Percentiles rank a stretch among this genome's conserved stretches.
These are phyloP conservation scores for Candida nemodendra DNA, from an alignment of 805 yeast genomes.

Conservation along the genomic window DNA sequence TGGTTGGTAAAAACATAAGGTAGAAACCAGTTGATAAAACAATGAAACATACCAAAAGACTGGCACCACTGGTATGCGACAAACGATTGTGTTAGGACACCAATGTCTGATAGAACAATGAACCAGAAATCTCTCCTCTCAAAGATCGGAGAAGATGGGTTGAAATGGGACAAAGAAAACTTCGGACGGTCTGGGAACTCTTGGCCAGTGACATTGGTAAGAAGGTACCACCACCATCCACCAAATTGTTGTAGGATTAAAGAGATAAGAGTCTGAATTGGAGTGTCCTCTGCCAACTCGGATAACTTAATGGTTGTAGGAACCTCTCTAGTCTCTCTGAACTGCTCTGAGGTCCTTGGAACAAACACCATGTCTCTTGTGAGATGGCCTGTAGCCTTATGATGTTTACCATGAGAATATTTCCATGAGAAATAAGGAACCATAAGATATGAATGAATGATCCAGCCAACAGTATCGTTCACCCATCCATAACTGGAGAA, in stretches of 20 bases:
- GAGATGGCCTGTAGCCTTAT: conserved; percentile 84
- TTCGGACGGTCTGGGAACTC: conserved; percentile 44
- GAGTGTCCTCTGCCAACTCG: conserved; percentile 73
- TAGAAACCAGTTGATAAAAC: conserved; percentile 66
- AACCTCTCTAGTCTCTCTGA: conserved; percentile 32
- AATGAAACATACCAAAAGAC: conserved; percentile 60
- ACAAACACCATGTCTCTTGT: conserved; percentile 83
- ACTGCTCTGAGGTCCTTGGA: conserved; percentile 65
- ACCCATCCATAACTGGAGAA: conserved; percentile 70
- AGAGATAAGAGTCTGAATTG: conserved; percentile 56
- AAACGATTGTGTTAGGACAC: conserved; percentile 52
- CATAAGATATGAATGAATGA: conserved; percentile 70
- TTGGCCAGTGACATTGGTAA: conserved; percentile 78
- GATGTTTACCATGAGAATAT: conserved; percentile 80
- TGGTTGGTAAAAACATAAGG: conserved; percentile 84
- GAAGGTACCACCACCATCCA: conserved; percentile 71
- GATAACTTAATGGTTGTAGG: conserved; percentile 33
- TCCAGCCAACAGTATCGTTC: conserved; percentile 82
- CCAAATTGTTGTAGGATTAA: conserved; percentile 69
- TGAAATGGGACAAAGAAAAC: conserved; percentile 63
- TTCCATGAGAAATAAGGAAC: conserved; percentile 92
- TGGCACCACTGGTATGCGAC: conserved; percentile 60
- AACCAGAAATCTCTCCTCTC: conserved; percentile 72
- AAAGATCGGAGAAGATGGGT: conserved; percentile 71
- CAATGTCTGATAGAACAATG: conserved; percentile 71